Base-by-base conservation (phyloP, 176 grass and related monocot species). In the Zea mays region DNA sequence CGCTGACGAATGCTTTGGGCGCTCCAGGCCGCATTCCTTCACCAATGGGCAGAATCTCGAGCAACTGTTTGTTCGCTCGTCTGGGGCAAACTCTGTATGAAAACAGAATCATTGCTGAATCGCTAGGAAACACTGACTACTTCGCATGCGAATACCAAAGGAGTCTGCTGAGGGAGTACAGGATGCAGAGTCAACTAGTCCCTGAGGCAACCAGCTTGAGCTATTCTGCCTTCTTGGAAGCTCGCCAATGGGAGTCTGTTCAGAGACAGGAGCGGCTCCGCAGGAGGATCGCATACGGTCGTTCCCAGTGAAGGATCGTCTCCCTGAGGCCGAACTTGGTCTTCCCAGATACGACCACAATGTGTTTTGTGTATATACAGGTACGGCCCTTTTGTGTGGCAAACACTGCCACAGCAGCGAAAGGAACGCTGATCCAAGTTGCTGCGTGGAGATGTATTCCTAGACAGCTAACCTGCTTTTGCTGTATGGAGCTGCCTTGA, bases 371-470 rank as follows among this genome's bases (percentile, higher is more conserved):
- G n/a, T 74, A 80, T 58, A 27, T 27, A 27, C 27, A 77, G 78
- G 2, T 56, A 71, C 64, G 7, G 38, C 8, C 64, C 48, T 76
- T 71, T 77, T 86, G 50, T 72, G 62, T 83, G 74, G 68, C 36
- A 21, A 79, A 38, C n/a, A 37, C 34, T 78, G 34, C 73, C 66
- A 77, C 49, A 3, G 10, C 47, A 56, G 39, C 21, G 4, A 36
- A 50, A 66, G 55, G 19, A 63, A 39, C 37, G 79, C 27, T 49
- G 64, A 63, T 38, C 5, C 13, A 49, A 48, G 33, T 39, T 0
- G 54, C 34, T 70, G 72, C 38, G 55, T 11, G 41, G 50, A 49
- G 2, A 59, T 33, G 56, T 42, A 2, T 13, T 6, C 35, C 33
- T 49, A 2, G 65, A 43, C 73, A 44, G 36, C 45, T 21, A 68